Evolutionary conservation across 441 rosid genomes (phyloP).

Genomic region (Populus tomentosa): DNA sequence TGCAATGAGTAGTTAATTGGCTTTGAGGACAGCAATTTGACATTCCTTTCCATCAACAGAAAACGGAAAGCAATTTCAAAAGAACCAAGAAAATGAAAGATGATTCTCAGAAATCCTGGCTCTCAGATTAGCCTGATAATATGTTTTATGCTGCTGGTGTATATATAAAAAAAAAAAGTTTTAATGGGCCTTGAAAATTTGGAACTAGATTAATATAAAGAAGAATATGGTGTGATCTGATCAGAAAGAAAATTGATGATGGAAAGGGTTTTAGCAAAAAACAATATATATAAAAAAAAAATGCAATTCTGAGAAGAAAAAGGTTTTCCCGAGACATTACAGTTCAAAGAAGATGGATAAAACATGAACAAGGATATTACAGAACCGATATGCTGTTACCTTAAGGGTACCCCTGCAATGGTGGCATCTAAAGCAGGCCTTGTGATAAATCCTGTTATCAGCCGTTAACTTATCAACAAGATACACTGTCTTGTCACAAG

Average conservation of each 20-base stretch:
- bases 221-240: neutral
- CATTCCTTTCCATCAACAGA: no score
- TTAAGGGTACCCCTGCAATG: conserved; percentile 62
- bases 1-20: neutral
- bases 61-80: neutral
- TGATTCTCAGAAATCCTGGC: neutral
- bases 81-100: neutral
- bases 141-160: neutral
- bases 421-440: conserved; percentile 58
- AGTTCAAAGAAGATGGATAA: neutral
- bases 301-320: neutral
- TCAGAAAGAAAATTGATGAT: neutral
- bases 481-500: conserved; percentile 54
- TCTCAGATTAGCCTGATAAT: neutral
- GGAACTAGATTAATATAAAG: neutral
- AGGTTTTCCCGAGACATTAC: neutral
- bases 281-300: no score
- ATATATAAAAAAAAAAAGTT: no score
- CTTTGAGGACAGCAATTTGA: neutral
- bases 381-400: conserved; percentile 16
- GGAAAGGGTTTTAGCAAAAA: neutral
- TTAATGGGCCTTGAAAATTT: neutral
- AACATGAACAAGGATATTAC: no score
- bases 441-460: conserved; percentile 45
- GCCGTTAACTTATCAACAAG: conserved; percentile 51